phyloP scores from a whole-genome alignment of 2,329 filamentous ascomycete species.

The Teratosphaeria zuluensis region DNA sequence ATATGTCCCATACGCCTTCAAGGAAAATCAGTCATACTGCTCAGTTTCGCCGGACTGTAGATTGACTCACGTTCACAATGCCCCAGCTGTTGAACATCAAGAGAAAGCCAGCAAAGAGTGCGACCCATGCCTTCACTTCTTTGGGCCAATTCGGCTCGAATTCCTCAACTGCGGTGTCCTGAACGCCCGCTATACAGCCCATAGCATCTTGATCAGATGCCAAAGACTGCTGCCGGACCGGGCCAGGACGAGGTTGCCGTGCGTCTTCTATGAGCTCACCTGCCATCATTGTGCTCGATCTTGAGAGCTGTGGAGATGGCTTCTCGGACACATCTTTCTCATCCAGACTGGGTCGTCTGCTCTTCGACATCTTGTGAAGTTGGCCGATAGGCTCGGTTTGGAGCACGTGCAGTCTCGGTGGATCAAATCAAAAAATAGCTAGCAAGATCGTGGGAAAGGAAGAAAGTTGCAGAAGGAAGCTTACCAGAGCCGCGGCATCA shows the following conservation, averaged over 20 bases:
- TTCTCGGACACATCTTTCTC: neutral
- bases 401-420: neutral
- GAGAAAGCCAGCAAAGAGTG: constrained; percentile 39
- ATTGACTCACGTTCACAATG: constrained; percentile 7
- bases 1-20: constrained; percentile 38
- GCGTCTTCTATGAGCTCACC: neutral
- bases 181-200: neutral
- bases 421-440: neutral
- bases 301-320: neutral
- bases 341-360: neutral
- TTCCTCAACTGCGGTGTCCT: neutral
- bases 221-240: neutral
- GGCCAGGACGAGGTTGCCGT: neutral
- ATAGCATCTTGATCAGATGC: neutral
- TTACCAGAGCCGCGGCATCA: neutral
- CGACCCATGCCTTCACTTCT: constrained; percentile 35
- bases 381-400: neutral
- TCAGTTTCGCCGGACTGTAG: neutral
- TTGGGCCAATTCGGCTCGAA: constrained; percentile 30
- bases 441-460: neutral
- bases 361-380: neutral
- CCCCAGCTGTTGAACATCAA: constrained; percentile 35
- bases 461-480: neutral
- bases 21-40: neutral
- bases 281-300: neutral